A percentile compares a stretch with the other conserved stretches of the same genome.
These are phyloP conservation scores for Aspergillus tubingensis DNA, from an alignment of 2,329 filamentous ascomycete species.

Conservation along the genomic window DNA sequence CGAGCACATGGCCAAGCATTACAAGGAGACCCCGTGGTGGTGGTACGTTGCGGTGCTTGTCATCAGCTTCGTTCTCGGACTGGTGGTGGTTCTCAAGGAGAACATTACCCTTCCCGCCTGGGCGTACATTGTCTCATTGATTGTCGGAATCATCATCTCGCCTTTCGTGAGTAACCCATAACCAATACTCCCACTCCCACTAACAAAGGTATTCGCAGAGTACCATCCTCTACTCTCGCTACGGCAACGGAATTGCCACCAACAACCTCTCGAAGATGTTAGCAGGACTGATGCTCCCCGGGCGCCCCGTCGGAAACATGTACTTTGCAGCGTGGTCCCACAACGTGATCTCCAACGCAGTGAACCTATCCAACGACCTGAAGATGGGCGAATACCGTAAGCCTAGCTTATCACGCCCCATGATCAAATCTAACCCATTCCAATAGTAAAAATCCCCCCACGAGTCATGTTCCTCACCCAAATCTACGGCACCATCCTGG, in stretches of 20 bases:
- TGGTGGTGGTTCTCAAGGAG: constrained; percentile 50
- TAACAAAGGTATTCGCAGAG: background rate
- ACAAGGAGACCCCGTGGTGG: constrained; percentile 43
- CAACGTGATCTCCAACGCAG: constrained; percentile 28
- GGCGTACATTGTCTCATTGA: constrained; percentile 51
- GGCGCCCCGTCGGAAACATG: constrained; percentile 27
- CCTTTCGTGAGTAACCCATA: constrained; percentile 41
- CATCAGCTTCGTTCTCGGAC: constrained; percentile 49
- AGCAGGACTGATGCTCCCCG: constrained; percentile 27
- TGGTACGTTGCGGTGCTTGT: constrained; percentile 50
- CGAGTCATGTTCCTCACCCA: constrained; percentile 59
- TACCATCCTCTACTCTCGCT: constrained; percentile 20
- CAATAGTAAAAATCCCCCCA: constrained; percentile 56
- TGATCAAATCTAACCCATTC: background rate
- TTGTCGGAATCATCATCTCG: constrained; percentile 49
- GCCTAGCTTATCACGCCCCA: no score
- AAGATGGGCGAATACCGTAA: constrained; percentile 20
- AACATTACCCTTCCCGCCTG: constrained; percentile 52
- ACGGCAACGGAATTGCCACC: constrained; percentile 22
- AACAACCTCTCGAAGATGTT: constrained; percentile 33
- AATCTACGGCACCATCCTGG: constrained; percentile 57
- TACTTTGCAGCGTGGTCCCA: constrained; percentile 35
- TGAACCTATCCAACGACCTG: constrained; percentile 27
- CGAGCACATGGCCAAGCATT: constrained; percentile 26
- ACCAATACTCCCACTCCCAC: background rate